phyloP scores from a whole-genome alignment of 169 alveolate species.

The Plasmodium inui region DNA sequence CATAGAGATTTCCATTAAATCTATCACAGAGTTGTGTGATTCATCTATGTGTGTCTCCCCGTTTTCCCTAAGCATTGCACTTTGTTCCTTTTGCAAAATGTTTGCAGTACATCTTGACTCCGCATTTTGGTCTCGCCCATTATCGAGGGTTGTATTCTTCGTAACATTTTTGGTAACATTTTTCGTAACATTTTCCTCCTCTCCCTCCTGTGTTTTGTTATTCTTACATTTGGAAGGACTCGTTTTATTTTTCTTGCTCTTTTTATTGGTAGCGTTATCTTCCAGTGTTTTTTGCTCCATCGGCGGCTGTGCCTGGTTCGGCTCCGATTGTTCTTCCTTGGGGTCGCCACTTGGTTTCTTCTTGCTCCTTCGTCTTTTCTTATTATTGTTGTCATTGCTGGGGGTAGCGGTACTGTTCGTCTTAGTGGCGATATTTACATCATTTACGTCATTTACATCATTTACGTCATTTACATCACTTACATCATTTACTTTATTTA shows the following conservation, averaged over 20 bases:
- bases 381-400: background rate
- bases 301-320: background rate
- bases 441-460: background rate
- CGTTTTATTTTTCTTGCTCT: conserved; percentile 1
- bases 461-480: background rate
- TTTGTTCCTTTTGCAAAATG: conserved; percentile 15
- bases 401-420: background rate
- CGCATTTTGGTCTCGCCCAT: background rate
- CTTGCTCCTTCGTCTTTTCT: background rate
- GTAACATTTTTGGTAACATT: background rate
- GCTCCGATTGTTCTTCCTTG: background rate
- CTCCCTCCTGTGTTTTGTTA: background rate
- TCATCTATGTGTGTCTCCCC: conserved; percentile 7
- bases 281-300: conserved; percentile 1
- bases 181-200: background rate
- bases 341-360: background rate
- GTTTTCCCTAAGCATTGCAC: background rate
- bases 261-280: background rate
- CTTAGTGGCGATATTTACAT: no score
- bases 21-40: conserved; percentile 47
- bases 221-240: background rate
- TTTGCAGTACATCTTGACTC: background rate
- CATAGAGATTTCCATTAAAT: conserved; percentile 65
- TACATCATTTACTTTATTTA: no score
- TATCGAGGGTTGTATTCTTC: background rate